Evolutionary conservation across 2,329 filamentous ascomycete genomes (phyloP).

Genomic region (Apiospora phragmitis): DNA sequence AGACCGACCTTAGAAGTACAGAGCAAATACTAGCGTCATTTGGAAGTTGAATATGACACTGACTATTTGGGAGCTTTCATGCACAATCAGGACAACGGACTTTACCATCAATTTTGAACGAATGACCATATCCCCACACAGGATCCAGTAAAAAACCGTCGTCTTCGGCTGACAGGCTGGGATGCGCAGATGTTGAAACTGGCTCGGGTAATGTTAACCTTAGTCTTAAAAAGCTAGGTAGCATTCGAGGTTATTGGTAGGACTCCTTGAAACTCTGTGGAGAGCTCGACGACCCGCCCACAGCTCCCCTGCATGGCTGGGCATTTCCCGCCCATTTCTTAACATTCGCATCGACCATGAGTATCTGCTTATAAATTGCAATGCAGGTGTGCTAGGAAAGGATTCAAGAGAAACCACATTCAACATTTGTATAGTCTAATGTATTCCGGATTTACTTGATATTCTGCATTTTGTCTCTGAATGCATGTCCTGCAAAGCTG

Average conservation of each 20-base stretch:
- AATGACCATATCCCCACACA: neutral
- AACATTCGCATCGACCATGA: neutral
- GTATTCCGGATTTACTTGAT: neutral
- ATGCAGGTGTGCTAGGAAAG: rapidly evolving
- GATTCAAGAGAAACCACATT: neutral
- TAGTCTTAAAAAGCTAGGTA: neutral
- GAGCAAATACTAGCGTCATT: too few relatives aligned
- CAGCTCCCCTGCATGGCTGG: constrained; percentile 1
- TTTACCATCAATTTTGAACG: neutral
- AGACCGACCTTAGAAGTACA: neutral
- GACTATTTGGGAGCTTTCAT: neutral
- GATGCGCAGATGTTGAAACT: neutral
- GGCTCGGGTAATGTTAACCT: neutral
- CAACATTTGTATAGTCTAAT: neutral
- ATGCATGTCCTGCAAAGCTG: neutral
- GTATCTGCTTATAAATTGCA: neutral
- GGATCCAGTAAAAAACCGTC: neutral
- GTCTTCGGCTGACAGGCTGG: neutral
- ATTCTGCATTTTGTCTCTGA: neutral
- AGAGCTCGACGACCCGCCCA: neutral
- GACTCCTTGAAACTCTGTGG: constrained; percentile 15
- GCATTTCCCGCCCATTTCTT: neutral
- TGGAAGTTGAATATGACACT: neutral
- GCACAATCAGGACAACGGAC: neutral
- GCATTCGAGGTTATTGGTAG: neutral